Conservation (phyloP, 352 stramenopile species). For the Phytophthora palmivora region DNA sequence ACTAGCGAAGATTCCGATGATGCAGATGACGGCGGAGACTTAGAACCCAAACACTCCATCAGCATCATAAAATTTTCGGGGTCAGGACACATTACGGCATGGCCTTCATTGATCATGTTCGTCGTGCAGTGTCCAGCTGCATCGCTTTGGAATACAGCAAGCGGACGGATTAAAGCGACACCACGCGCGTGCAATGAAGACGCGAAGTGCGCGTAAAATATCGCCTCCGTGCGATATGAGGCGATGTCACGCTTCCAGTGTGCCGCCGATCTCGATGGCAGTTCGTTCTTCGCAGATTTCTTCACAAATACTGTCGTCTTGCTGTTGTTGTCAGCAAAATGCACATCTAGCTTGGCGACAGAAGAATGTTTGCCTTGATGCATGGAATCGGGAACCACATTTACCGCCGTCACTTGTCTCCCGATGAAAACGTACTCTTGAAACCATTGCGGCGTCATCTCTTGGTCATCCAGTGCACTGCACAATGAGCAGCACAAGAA, state of each 20-base stretch:
- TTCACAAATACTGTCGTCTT: conserved; percentile 66
- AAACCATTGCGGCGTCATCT: conserved; percentile 63
- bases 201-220: conserved; percentile 65
- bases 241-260: conserved; percentile 67
- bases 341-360: conserved; percentile 48
- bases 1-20: conserved; percentile 13
- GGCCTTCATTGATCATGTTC: conserved; percentile 20
- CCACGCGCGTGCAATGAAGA: conserved; percentile 29
- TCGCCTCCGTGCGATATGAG: conserved; percentile 67
- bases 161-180: conserved; percentile 54
- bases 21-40: neutral
- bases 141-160: conserved; percentile 54
- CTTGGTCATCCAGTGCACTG: conserved; percentile 53
- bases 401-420: conserved; percentile 17
- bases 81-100: conserved; percentile 16
- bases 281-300: conserved; percentile 61
- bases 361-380: conserved; percentile 65
- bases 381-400: conserved; percentile 44
- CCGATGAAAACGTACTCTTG: conserved; percentile 40
- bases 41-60: conserved; percentile 48
- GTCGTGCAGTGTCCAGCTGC: conserved; percentile 19
- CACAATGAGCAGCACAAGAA: conserved; percentile 23
- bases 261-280: conserved; percentile 44
- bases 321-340: conserved; percentile 22
- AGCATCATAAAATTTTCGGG: conserved; percentile 61